Conservation (phyloP, 768 basidiomycete genomes). For the Dacryopinax spathularia region DNA sequence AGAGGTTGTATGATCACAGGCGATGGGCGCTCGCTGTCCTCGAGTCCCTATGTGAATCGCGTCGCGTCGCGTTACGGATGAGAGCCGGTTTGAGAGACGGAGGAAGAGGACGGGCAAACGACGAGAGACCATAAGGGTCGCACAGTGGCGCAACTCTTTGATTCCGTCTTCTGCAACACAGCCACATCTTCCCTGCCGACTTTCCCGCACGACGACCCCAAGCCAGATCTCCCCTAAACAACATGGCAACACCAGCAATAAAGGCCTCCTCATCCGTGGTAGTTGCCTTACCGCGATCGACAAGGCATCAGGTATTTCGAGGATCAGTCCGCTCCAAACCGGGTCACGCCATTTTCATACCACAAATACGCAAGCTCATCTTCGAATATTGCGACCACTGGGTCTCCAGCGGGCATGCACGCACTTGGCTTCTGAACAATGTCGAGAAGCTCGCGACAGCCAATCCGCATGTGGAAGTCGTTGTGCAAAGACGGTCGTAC, state of each 20-base stretch:
- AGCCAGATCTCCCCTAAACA: too few relatives aligned
- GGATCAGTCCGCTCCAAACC: slow-evolving; percentile 42
- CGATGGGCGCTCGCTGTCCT: not conserved
- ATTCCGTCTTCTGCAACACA: too few relatives aligned
- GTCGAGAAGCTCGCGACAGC: slow-evolving; percentile 49
- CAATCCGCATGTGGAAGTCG: slow-evolving; percentile 75
- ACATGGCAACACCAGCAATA: too few relatives aligned
- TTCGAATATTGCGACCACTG: slow-evolving; percentile 78
- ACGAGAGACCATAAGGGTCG: not conserved
- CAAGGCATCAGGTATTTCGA: slow-evolving; percentile 28
- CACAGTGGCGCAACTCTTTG: too few relatives aligned
- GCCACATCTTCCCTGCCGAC: too few relatives aligned
- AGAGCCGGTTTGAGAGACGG: slow-evolving; percentile 7
- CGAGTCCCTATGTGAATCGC: not conserved
- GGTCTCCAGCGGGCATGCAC: slow-evolving; percentile 58
- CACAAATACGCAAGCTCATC: slow-evolving; percentile 71
- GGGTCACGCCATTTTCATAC: slow-evolving; percentile 55
- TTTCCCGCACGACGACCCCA: too few relatives aligned
- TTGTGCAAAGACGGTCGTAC: slow-evolving; percentile 58
- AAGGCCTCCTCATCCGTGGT: not conserved
- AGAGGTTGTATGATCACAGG: not conserved
- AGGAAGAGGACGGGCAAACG: not conserved
- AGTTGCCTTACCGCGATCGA: slow-evolving; percentile 3
- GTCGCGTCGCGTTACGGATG: slow-evolving; percentile 8
- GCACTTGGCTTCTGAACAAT: slow-evolving; percentile 51